Conservation (phyloP, 2,329 filamentous ascomycete species). For the Aspergillus ustus region DNA sequence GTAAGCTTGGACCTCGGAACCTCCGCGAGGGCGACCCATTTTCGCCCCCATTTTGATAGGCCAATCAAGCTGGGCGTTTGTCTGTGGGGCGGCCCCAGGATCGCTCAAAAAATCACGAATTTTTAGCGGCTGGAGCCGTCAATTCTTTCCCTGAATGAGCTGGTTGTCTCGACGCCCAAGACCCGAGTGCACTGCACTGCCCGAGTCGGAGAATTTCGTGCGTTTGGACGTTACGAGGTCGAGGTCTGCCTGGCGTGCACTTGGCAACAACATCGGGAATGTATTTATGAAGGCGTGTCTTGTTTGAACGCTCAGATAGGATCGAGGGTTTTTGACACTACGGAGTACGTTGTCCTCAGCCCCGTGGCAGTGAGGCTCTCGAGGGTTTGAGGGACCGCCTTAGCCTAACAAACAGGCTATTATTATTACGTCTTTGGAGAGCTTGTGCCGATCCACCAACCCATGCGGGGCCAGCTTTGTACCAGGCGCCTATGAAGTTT, state of each 20-base stretch:
- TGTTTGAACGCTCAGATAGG: not conserved
- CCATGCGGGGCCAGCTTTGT: not conserved
- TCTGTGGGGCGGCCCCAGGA: not conserved
- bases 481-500: not conserved
- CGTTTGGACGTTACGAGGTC: not conserved
- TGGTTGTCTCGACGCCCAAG: not conserved
- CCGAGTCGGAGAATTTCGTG: not conserved
- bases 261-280: not conserved
- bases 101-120: not conserved
- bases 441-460: not conserved
- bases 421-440: not conserved
- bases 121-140: not conserved
- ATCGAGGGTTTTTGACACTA: not conserved
- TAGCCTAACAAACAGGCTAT: not conserved
- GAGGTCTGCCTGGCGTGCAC: not conserved
- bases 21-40: not conserved
- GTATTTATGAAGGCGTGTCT: not conserved
- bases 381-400: not conserved
- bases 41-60: not conserved
- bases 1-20: not conserved
- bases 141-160: not conserved
- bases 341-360: not conserved
- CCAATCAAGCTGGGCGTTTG: not conserved
- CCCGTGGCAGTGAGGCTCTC: slow-evolving; percentile 1
- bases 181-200: not conserved